These are phyloP conservation scores for Smallanthus sonchifolius DNA, from an alignment of 129 eudicot species.

Conservation along the genomic window DNA sequence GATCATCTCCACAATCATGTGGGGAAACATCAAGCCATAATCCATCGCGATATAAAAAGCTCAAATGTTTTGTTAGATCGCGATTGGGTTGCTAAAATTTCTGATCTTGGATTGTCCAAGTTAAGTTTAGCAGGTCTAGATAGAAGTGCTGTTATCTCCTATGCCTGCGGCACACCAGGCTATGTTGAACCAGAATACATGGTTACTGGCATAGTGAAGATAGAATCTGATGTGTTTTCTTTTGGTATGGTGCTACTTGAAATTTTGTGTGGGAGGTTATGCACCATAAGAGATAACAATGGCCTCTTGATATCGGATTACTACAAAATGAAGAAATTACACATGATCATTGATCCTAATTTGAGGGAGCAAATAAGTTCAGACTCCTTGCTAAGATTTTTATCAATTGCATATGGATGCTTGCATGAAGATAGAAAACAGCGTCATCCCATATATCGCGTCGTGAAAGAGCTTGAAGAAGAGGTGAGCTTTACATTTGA, in stretches of 20 bases:
- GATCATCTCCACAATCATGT: conserved; percentile 18
- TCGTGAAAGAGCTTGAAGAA: conserved; percentile 15
- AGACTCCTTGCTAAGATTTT: neutral
- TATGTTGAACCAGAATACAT: conserved; percentile 16
- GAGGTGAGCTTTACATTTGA: neutral
- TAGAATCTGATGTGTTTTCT: conserved; percentile 20
- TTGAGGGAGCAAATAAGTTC: neutral
- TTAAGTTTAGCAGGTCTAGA: neutral
- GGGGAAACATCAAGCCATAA: conserved; percentile 8
- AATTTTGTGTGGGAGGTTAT: conserved; percentile 13
- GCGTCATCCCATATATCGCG: conserved; percentile 7
- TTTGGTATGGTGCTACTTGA: conserved; percentile 21
- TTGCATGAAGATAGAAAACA: conserved; percentile 3
- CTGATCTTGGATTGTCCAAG: conserved; percentile 33
- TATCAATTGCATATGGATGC: conserved; percentile 1
- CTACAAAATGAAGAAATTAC: neutral
- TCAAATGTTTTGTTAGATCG: conserved; percentile 27
- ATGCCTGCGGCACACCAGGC: conserved; percentile 6
- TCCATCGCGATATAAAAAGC: conserved; percentile 32
- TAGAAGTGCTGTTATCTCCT: neutral
- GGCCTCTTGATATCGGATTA: neutral
- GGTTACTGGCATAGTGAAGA: neutral
- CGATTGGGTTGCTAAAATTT: conserved; percentile 24
- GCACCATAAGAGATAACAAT: neutral
- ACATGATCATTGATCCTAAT: conserved; percentile 4